These are phyloP conservation scores for Aspergillus sclerotiicarbonarius DNA, from an alignment of 495 filamentous ascomycete species.

Conservation along the genomic window DNA sequence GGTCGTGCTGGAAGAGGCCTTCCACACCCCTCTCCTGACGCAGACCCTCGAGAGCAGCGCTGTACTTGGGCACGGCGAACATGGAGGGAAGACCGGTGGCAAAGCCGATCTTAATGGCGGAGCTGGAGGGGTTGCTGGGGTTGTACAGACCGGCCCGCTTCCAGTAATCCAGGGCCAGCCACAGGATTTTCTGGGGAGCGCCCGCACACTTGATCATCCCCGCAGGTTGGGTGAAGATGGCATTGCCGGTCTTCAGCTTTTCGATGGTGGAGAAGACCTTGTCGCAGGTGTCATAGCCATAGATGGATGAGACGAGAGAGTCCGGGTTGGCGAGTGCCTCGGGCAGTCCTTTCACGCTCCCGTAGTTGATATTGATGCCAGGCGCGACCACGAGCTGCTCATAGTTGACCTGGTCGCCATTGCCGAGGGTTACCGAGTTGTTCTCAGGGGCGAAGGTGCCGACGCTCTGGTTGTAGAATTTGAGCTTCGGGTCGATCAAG, in stretches of 20 bases:
- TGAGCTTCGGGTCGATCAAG: constrained; percentile 58
- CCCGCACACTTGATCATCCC: constrained; percentile 69
- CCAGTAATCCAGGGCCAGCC: constrained; percentile 68
- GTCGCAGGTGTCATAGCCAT: constrained; percentile 58
- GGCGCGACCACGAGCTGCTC: constrained; percentile 65
- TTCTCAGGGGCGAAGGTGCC: constrained; percentile 54
- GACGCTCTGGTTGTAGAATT: constrained; percentile 57
- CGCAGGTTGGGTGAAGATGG: constrained; percentile 67
- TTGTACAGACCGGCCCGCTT: constrained; percentile 58
- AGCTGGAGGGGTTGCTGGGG: constrained; percentile 33
- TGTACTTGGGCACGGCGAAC: constrained; percentile 72
- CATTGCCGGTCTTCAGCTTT: constrained; percentile 53
- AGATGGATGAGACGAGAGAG: constrained; percentile 62
- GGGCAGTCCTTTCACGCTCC: constrained; percentile 55
- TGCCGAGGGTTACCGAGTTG: constrained; percentile 57
- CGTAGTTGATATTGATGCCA: constrained; percentile 57
- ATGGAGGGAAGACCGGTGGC: constrained; percentile 61
- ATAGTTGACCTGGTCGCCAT: constrained; percentile 58
- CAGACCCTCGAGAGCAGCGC: constrained; percentile 56
- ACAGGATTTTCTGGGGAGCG: constrained; percentile 69
- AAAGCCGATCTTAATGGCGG: constrained; percentile 59
- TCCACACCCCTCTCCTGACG: constrained; percentile 63
- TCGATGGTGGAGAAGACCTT: constrained; percentile 57
- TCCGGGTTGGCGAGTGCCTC: constrained; percentile 57
- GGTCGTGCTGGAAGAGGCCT: constrained; percentile 64